phyloP scores from a whole-genome alignment of 2,329 filamentous ascomycete genomes.

The Huntiella savannae region DNA sequence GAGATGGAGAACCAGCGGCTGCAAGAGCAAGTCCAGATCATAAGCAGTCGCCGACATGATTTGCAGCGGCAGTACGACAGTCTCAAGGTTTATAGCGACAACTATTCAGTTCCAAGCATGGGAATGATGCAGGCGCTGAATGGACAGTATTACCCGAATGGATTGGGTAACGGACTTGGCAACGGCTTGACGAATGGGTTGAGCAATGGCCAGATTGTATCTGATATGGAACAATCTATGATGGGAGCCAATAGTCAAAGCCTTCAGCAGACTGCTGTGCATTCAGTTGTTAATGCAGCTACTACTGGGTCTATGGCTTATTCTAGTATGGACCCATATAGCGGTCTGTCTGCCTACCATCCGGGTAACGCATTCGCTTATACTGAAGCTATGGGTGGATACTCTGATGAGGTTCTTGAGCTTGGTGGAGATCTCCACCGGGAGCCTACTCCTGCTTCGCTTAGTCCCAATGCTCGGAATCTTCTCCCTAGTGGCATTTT shows the following conservation, averaged over 20 bases:
- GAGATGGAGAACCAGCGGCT: constrained; percentile 13
- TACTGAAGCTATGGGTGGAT: not conserved
- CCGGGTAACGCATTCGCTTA: not conserved
- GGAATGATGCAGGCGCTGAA: too few species aligned
- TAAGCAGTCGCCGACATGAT: not conserved
- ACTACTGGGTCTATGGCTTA: not conserved
- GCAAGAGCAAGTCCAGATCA: not conserved
- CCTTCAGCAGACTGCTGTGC: not conserved
- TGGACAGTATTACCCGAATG: not conserved
- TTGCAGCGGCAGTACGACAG: not conserved
- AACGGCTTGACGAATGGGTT: not conserved
- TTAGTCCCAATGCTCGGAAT: constrained; percentile 59
- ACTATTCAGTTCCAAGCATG: not conserved
- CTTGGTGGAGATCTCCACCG: not conserved
- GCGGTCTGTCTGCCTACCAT: not conserved
- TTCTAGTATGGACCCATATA: not conserved
- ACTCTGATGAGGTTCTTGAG: not conserved
- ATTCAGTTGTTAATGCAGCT: not conserved
- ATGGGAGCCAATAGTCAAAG: not conserved
- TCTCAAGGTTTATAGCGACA: not conserved
- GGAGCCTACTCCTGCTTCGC: constrained; percentile 25
- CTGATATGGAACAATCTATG: not conserved
- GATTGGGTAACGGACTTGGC: not conserved
- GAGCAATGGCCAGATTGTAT: not conserved
- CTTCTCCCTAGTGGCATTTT: constrained; percentile 50